phyloP scores from a whole-genome alignment of 2,329 filamentous ascomycete species.

The Epichloe aotearoae region DNA sequence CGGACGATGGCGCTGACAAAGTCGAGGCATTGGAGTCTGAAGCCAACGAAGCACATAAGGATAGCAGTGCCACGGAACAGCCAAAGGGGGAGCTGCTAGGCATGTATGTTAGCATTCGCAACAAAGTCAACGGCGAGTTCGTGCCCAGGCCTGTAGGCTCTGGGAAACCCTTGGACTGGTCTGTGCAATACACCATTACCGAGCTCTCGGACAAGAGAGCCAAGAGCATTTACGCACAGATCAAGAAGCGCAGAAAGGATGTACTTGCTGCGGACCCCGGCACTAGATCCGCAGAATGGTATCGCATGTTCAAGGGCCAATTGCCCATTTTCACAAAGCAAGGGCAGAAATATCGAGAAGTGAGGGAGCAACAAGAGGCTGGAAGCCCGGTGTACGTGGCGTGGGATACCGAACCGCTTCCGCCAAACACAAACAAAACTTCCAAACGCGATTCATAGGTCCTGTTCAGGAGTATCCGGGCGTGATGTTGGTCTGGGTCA shows the following conservation, averaged over 20 bases:
- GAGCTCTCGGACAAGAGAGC: conserved; percentile 40
- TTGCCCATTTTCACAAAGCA: conserved; percentile 29
- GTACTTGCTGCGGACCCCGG: conserved; percentile 29
- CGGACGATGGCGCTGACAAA: background rate
- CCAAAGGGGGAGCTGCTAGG: conserved; percentile 38
- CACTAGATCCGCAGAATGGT: conserved; percentile 29
- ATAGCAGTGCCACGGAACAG: conserved; percentile 2
- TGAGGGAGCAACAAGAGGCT: conserved; percentile 39
- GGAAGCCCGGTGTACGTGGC: conserved; percentile 33
- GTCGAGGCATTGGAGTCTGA: background rate
- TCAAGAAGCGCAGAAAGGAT: conserved; percentile 41
- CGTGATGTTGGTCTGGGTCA: no score
- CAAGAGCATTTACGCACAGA: conserved; percentile 38
- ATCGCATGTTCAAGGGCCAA: conserved; percentile 30
- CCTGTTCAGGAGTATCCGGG: no score
- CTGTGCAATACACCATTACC: conserved; percentile 63
- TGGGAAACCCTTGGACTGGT: conserved; percentile 40
- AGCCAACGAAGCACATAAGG: background rate
- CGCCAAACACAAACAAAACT: background rate
- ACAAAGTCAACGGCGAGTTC: conserved; percentile 53
- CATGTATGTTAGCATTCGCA: conserved; percentile 59
- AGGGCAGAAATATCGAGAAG: conserved; percentile 46
- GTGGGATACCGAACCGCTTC: conserved; percentile 23
- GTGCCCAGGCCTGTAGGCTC: conserved; percentile 46
- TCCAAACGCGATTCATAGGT: background rate